Evolutionary conservation across 2,329 filamentous ascomycete species (phyloP).

Genomic region (Alternaria burnsii): DNA sequence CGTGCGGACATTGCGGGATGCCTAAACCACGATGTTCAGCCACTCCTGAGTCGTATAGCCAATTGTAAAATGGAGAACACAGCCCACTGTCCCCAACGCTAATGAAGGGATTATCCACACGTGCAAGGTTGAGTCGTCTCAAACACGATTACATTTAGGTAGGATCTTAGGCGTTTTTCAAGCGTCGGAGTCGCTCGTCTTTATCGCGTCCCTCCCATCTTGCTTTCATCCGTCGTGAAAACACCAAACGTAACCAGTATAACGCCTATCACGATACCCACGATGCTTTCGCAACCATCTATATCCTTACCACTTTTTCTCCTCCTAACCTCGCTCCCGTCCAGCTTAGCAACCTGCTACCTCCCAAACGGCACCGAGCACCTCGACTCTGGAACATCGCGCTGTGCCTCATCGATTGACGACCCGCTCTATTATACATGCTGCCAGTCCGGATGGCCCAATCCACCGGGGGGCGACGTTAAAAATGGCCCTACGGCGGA

Average conservation of each 20-base stretch:
- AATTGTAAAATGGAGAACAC: neutral
- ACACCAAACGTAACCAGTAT: neutral
- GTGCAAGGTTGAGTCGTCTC: neutral
- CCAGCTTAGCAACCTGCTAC: constrained; percentile 7
- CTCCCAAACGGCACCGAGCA: constrained; percentile 12
- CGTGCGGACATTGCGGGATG: neutral
- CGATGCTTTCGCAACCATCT: neutral
- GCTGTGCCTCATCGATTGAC: constrained; percentile 9
- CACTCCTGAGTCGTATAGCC: neutral
- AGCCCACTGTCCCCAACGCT: neutral
- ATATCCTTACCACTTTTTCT: neutral
- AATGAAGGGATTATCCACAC: neutral
- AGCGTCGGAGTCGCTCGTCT: neutral
- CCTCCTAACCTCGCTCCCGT: neutral
- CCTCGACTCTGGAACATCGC: neutral
- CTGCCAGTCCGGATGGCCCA: constrained; percentile 16
- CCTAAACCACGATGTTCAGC: neutral
- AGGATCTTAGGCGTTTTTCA: neutral
- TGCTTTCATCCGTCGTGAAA: neutral
- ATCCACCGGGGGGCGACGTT: constrained; percentile 12
- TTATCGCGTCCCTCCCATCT: neutral
- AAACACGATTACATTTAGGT: neutral
- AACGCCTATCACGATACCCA: neutral
- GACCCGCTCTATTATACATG: constrained; percentile 15
- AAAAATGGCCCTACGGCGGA: constrained; percentile 14